These are phyloP conservation scores for Penicillium simplicissimum DNA, from an alignment of 495 filamentous ascomycete genomes.

Conservation along the genomic window DNA sequence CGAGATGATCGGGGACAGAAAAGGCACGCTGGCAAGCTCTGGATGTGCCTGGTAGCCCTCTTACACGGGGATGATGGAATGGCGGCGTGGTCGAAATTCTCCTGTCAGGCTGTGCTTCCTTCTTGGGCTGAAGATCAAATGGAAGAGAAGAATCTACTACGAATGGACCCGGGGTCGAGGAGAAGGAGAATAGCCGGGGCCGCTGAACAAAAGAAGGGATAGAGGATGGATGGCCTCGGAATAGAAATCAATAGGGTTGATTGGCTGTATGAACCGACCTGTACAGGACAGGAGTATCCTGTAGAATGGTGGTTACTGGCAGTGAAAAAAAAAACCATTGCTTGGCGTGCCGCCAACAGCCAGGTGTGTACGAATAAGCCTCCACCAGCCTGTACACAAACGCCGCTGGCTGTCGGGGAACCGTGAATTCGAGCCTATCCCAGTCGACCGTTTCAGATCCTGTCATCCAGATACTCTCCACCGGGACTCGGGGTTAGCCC, in stretches of 20 bases:
- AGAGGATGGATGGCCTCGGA: not conserved
- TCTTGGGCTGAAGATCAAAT: not conserved
- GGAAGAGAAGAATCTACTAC: not conserved
- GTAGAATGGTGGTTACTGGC: not conserved
- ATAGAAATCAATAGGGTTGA: not conserved
- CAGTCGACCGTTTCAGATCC: not conserved
- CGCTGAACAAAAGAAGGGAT: not conserved
- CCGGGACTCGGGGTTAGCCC: not conserved
- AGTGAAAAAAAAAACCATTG: conserved; percentile 11
- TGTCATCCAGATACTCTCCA: not conserved
- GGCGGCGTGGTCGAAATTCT: not conserved
- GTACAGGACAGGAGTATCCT: not conserved
- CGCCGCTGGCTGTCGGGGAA: not conserved
- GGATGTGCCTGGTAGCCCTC: not conserved
- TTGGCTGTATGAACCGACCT: not conserved
- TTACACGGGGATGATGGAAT: conserved; percentile 4
- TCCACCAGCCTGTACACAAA: not conserved
- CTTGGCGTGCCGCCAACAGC: conserved; percentile 10
- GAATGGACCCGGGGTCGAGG: not conserved
- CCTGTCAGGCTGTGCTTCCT: not conserved
- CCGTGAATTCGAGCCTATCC: not conserved
- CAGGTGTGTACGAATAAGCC: conserved; percentile 23
- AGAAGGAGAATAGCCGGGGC: not conserved
- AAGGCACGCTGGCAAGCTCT: not conserved
- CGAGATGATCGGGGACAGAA: too few species aligned